Evolutionary conservation across 2,329 filamentous ascomycete species (phyloP).

Genomic region (Colletotrichum lini): DNA sequence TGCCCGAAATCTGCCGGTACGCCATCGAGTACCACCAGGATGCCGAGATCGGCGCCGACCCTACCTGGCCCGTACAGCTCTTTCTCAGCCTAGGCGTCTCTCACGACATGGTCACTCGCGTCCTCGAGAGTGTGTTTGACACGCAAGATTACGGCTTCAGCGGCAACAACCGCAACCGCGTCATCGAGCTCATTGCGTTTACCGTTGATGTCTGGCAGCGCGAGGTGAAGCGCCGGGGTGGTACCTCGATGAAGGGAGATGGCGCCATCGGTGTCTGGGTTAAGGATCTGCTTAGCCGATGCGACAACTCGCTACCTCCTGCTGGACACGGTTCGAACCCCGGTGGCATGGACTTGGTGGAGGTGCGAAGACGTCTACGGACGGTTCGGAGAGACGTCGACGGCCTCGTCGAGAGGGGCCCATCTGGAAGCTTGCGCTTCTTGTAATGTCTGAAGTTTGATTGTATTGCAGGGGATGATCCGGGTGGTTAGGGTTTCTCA

Average conservation of each 20-base stretch:
- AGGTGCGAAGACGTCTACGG: constrained; percentile 60
- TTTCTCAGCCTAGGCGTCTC: constrained; percentile 71
- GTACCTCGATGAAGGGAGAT: constrained; percentile 53
- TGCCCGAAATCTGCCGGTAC: constrained; percentile 75
- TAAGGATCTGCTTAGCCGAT: constrained; percentile 64
- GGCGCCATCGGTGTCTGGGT: constrained; percentile 60
- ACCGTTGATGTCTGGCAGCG: constrained; percentile 65
- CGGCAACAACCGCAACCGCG: constrained; percentile 62
- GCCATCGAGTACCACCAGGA: constrained; percentile 72
- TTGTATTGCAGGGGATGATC: not conserved
- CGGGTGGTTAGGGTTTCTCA: constrained; percentile 1
- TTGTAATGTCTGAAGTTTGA: constrained; percentile 51
- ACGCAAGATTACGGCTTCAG: constrained; percentile 73
- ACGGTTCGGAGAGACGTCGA: constrained; percentile 61
- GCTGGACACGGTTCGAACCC: constrained; percentile 58
- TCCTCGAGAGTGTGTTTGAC: constrained; percentile 71
- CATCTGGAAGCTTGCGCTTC: constrained; percentile 61
- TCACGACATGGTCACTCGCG: constrained; percentile 68
- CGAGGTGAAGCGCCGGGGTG: constrained; percentile 64
- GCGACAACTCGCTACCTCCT: constrained; percentile 61
- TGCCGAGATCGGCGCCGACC: constrained; percentile 68
- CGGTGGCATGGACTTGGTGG: constrained; percentile 61
- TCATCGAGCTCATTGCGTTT: constrained; percentile 69
- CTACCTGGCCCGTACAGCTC: constrained; percentile 70
- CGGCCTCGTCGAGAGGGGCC: constrained; percentile 59